phyloP scores from a whole-genome alignment of 176 grass and related monocot genomes.

The Calamus simplicifolius region DNA sequence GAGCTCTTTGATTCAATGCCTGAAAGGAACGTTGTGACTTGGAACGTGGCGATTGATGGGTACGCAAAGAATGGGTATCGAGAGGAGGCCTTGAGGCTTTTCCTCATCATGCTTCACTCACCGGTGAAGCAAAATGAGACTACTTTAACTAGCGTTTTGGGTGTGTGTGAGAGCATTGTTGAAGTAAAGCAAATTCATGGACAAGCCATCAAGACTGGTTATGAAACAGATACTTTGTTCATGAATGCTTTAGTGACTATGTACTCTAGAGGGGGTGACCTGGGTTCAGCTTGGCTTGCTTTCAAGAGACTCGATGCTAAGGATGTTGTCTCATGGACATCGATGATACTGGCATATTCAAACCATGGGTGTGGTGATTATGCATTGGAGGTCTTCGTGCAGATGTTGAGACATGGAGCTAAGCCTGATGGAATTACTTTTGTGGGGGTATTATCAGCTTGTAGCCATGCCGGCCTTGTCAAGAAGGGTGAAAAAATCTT shows the following conservation, averaged over 20 bases:
- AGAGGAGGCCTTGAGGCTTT: slow-evolving; percentile 14
- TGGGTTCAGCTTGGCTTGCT: slow-evolving; percentile 18
- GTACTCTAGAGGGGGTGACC: slow-evolving; percentile 21
- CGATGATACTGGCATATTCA: slow-evolving; percentile 18
- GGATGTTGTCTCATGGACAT: slow-evolving; percentile 26
- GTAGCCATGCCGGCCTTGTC: slow-evolving; percentile 17
- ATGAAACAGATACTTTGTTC: neutral
- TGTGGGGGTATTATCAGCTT: slow-evolving; percentile 18
- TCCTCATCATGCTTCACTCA: slow-evolving; percentile 6
- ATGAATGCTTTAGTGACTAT: slow-evolving; percentile 16
- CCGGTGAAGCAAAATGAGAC: slow-evolving; percentile 1
- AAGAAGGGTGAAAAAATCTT: slow-evolving; percentile 20
- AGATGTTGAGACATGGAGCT: slow-evolving; percentile 16
- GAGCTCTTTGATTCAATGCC: slow-evolving; percentile 20
- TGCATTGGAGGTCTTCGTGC: slow-evolving; percentile 16
- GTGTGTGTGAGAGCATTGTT: neutral
- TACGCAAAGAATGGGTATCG: slow-evolving; percentile 6
- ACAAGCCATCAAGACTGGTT: slow-evolving; percentile 1
- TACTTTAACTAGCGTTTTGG: slow-evolving; percentile 15
- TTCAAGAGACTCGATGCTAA: slow-evolving; percentile 4
- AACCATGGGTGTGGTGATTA: slow-evolving; percentile 11
- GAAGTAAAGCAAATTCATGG: slow-evolving; percentile 19
- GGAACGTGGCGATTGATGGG: slow-evolving; percentile 16
- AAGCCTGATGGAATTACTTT: slow-evolving; percentile 9
- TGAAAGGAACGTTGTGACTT: slow-evolving; percentile 8